Conservation (phyloP, 306 rosid genomes). For the Quercus dentata region DNA sequence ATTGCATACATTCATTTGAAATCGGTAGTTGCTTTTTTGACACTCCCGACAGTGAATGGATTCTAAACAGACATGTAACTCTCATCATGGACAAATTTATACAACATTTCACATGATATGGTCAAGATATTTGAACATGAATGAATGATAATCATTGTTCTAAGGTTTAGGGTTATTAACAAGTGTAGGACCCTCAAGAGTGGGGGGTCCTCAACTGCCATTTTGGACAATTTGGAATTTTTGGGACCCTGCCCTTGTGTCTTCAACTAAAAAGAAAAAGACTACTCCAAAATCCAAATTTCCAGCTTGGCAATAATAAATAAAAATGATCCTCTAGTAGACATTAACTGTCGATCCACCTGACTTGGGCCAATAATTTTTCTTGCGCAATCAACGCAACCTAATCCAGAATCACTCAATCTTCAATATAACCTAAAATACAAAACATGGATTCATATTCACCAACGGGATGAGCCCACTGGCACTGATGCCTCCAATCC, state of each 20-base stretch:
- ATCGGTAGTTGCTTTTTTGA: neutral
- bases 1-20: neutral
- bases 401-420: constrained; percentile 20
- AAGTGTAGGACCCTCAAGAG: constrained; percentile 30
- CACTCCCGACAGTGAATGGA: neutral
- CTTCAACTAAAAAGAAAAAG: constrained; percentile 12
- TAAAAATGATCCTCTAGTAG: constrained; percentile 17
- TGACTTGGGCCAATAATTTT: constrained; percentile 25
- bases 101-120: constrained; percentile 11
- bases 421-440: neutral
- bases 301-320: constrained; percentile 17
- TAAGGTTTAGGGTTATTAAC: neutral
- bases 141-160: constrained; percentile 4
- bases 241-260: constrained; percentile 42
- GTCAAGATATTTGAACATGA: constrained; percentile 7
- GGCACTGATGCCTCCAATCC: neutral
- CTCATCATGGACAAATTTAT: neutral
- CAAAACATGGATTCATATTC: neutral
- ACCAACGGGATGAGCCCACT: constrained; percentile 7
- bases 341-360: neutral
- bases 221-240: constrained; percentile 40
- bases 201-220: constrained; percentile 21
- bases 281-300: constrained; percentile 34
- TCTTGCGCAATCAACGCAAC: constrained; percentile 61
- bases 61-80: neutral